These are phyloP conservation scores for Penicillium sp. DNA, from an alignment of 2,329 filamentous ascomycete genomes.

Conservation along the genomic window DNA sequence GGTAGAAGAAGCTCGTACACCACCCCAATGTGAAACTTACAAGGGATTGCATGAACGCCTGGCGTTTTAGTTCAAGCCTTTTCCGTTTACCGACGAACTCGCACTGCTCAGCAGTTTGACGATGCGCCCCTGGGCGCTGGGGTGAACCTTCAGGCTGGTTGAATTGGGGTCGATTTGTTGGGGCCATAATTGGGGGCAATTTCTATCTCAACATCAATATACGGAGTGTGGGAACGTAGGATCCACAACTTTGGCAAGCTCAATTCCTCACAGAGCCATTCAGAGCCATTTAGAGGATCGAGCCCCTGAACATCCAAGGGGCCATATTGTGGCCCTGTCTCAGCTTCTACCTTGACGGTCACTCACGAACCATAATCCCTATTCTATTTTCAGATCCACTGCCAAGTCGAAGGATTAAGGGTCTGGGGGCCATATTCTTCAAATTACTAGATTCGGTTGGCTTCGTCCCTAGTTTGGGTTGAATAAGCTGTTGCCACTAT, in stretches of 20 bases:
- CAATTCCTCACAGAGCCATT: not conserved
- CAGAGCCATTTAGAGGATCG: not conserved
- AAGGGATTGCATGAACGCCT: not conserved
- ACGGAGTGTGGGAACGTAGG: not conserved
- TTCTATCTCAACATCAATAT: not conserved
- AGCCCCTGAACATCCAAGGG: not conserved
- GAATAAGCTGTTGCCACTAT: not conserved
- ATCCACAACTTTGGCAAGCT: not conserved
- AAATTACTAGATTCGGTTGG: not conserved
- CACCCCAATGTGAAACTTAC: too few species aligned
- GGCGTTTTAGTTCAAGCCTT: not conserved
- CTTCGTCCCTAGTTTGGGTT: not conserved
- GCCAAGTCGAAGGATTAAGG: not conserved
- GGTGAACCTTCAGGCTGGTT: not conserved
- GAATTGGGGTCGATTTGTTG: not conserved
- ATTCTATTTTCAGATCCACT: not conserved
- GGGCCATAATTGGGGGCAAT: not conserved
- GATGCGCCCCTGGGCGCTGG: too few species aligned
- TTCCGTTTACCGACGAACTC: not conserved
- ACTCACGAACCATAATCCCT: not conserved
- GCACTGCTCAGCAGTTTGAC: too few species aligned
- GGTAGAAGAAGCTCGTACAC: too few species aligned
- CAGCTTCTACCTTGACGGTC: not conserved
- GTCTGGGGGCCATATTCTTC: not conserved
- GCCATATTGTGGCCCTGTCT: not conserved